These are phyloP conservation scores for Xylariaceae sp. DNA, from an alignment of 2,329 filamentous ascomycete species.

Conservation along the genomic window DNA sequence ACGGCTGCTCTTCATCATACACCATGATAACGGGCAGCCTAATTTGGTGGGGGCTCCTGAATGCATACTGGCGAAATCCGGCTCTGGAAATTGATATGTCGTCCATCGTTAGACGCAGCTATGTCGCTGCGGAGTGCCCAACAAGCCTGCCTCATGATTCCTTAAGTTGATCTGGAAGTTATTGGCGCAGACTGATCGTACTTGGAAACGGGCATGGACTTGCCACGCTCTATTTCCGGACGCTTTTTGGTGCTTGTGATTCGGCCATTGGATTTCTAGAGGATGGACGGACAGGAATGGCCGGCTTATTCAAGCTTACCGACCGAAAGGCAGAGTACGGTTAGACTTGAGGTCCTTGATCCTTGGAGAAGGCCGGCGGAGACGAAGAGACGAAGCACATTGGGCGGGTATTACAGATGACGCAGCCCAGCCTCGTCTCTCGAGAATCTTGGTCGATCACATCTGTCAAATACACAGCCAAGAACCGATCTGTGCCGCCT, in stretches of 20 bases:
- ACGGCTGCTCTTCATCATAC: not conserved
- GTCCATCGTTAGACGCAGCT: no score
- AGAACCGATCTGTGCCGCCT: constrained; percentile 15
- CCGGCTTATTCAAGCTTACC: not conserved
- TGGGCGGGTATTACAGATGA: constrained; percentile 9
- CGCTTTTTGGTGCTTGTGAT: not conserved
- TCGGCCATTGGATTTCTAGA: not conserved
- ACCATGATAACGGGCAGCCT: not conserved
- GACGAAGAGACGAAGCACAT: not conserved
- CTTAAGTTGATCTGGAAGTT: no score
- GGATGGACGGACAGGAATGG: not conserved
- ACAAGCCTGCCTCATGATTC: no score
- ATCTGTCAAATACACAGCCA: constrained; percentile 14
- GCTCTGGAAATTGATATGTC: no score
- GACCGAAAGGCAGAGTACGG: constrained; percentile 12
- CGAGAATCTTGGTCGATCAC: constrained; percentile 2
- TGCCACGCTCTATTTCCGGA: no score
- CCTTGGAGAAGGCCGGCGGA: constrained; percentile 13
- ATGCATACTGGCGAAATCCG: no score
- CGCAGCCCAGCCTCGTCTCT: constrained; percentile 13
- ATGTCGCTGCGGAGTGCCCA: no score
- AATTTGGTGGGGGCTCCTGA: no score
- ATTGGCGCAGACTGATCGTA: no score
- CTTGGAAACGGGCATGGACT: no score
- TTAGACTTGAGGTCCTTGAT: not conserved